Base-by-base conservation (phyloP, 2,329 filamentous ascomycete species). In the Leptographium galeiforme region DNA sequence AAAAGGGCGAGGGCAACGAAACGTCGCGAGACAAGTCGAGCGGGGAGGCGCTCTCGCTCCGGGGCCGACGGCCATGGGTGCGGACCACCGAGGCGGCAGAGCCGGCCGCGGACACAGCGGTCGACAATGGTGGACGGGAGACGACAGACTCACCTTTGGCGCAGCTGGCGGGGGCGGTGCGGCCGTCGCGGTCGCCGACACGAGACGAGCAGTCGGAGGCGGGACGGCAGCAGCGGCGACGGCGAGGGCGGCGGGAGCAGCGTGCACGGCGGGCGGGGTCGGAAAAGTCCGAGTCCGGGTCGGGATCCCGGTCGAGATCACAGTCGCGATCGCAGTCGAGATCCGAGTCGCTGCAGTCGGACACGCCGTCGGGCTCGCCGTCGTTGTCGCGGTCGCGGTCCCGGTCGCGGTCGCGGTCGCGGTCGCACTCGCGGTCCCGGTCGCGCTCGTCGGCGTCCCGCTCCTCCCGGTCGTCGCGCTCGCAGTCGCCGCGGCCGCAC, bases 401-500 rank as follows among this genome's bases (percentile, higher is more conserved):
- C 2, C 53, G 7, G 13, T 49, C 53, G 11, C 51, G 46, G 39
- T 50, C 40, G 8, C 53, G 18, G 14, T 41, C 44, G 11, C 66
- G 61, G 32, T 65, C 62, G 11, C 59, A 7, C 59, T 53, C 63
- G 36, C 62, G 59, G 18, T 68, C 63, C 10, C 61, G 58, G 3
- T 66, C 63, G 45, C 53, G 52, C 50, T n/a, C 56, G 52, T 54
- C 55, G 25, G 34, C 16, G 2, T 45, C 55, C 44, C 39, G 56
- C 34, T 40, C 51, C 32, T 40, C 41, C 38, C 56, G 58, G 58
- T 48, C 34, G 14, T 56, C 61, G 4, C 68, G 66, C 53, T 67
- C 65, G 40, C 69, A 81, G 56, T 77, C 80, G 5, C 72, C 74
- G 25, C 69, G 68, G 30, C 76, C 89, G 16, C 75, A 84, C 64